Percentiles rank a stretch among this genome's conserved stretches.
phyloP scores from a whole-genome alignment of 495 filamentous ascomycete genomes.

The Penicillium cosmopolitanum region DNA sequence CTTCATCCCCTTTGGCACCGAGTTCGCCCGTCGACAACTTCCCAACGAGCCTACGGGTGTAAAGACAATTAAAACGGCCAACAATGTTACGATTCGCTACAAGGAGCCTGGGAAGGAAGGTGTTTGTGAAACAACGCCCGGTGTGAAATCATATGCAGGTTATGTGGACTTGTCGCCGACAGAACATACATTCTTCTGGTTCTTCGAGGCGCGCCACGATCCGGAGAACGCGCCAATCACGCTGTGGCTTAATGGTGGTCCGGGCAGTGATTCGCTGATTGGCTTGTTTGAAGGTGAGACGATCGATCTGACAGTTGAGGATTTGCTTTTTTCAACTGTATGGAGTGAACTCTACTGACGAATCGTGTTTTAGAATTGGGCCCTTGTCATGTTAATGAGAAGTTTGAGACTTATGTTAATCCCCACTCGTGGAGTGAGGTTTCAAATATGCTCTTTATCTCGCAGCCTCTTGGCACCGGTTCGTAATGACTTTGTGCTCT shows the following conservation, averaged over 20 bases:
- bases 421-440: conserved; percentile 73
- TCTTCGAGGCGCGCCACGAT: conserved; percentile 53
- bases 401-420: conserved; percentile 56
- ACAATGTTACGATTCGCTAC: conserved; percentile 51
- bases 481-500: conserved; percentile 5
- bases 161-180: conserved; percentile 49
- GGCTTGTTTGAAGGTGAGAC: conserved; percentile 68
- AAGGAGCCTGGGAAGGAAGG: conserved; percentile 46
- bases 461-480: conserved; percentile 65
- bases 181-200: conserved; percentile 55
- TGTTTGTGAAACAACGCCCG: conserved; percentile 54
- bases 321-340: neutral
- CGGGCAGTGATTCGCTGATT: conserved; percentile 65
- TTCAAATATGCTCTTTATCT: conserved; percentile 76
- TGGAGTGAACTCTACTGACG: conserved; percentile 14
- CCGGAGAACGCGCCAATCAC: conserved; percentile 55
- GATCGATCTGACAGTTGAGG: conserved; percentile 12
- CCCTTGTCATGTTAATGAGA: conserved; percentile 58
- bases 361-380: conserved; percentile 50
- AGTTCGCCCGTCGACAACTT: conserved; percentile 41
- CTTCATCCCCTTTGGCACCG: conserved; percentile 19
- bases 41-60: conserved; percentile 56
- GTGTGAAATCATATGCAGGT: conserved; percentile 52
- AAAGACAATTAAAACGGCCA: conserved; percentile 61
- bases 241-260: conserved; percentile 58